Conservation (phyloP, 2,329 filamentous ascomycete genomes). For the Ascochyta fabae region DNA sequence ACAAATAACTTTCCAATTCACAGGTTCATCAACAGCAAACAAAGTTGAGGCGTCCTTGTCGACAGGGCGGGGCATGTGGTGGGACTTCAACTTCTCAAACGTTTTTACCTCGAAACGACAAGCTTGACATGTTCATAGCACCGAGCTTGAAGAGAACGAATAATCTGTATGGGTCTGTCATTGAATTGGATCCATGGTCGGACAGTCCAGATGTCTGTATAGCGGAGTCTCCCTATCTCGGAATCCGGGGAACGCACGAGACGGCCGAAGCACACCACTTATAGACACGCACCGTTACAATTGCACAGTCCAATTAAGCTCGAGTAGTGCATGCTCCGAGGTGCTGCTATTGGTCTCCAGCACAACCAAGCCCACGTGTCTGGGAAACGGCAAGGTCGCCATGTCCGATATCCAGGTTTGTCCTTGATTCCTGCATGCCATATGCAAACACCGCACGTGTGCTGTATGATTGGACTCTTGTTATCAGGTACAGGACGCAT, state of each 20-base stretch:
- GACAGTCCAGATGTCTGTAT: too few species aligned
- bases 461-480: constrained; percentile 32
- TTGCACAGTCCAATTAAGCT: background rate
- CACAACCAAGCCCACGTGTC: constrained; percentile 9
- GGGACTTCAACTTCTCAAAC: background rate
- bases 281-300: background rate
- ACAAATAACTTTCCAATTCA: background rate
- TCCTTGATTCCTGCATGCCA: constrained; percentile 12
- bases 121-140: too few species aligned
- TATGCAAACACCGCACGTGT: constrained; percentile 32
- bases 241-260: background rate
- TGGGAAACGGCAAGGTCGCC: constrained; percentile 3
- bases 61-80: background rate
- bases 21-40: background rate
- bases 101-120: background rate
- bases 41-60: background rate
- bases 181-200: too few species aligned
- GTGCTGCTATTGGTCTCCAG: background rate
- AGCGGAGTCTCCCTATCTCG: background rate
- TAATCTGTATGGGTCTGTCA: too few species aligned
- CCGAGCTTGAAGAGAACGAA: too few species aligned
- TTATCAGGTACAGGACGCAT: constrained; percentile 29
- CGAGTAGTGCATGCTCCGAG: background rate
- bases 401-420: constrained; percentile 25
- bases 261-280: background rate